phyloP scores from a whole-genome alignment of 495 filamentous ascomycete genomes.

The Darksidea phi region DNA sequence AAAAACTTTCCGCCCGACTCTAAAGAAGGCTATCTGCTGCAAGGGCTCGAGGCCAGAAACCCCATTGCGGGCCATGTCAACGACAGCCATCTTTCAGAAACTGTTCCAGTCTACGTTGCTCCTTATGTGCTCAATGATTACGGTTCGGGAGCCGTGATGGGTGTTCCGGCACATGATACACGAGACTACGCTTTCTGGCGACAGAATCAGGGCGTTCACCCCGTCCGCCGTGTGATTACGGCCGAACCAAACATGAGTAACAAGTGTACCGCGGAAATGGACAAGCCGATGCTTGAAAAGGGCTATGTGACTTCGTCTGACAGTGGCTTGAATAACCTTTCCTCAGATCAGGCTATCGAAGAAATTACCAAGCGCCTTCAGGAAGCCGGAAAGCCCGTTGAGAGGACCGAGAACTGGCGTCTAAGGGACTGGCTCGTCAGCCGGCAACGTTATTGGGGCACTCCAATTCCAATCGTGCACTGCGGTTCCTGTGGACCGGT shows the following conservation, averaged over 20 bases:
- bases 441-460: conserved; percentile 85
- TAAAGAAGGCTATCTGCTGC: conserved; percentile 70
- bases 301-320: conserved; percentile 50
- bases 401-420: conserved; percentile 66
- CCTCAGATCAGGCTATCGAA: conserved; percentile 61
- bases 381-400: conserved; percentile 52
- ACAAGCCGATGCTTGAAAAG: conserved; percentile 50
- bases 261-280: conserved; percentile 11
- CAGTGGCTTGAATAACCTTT: conserved; percentile 52
- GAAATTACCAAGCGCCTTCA: conserved; percentile 60
- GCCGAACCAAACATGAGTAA: background rate
- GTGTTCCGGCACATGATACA: conserved; percentile 79
- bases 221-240: conserved; percentile 17
- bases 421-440: conserved; percentile 86
- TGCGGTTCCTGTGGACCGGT: conserved; percentile 74
- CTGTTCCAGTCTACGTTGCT: conserved; percentile 72
- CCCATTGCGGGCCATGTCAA: conserved; percentile 56
- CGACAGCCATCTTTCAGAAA: conserved; percentile 49
- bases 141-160: conserved; percentile 89
- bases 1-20: conserved; percentile 65
- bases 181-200: conserved; percentile 79
- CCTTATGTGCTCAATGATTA: conserved; percentile 87
- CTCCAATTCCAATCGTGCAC: conserved; percentile 87
- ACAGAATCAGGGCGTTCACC: conserved; percentile 52
- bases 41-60: conserved; percentile 60